phyloP scores from a whole-genome alignment of 306 rosid species.

The Cicer bijugum region DNA sequence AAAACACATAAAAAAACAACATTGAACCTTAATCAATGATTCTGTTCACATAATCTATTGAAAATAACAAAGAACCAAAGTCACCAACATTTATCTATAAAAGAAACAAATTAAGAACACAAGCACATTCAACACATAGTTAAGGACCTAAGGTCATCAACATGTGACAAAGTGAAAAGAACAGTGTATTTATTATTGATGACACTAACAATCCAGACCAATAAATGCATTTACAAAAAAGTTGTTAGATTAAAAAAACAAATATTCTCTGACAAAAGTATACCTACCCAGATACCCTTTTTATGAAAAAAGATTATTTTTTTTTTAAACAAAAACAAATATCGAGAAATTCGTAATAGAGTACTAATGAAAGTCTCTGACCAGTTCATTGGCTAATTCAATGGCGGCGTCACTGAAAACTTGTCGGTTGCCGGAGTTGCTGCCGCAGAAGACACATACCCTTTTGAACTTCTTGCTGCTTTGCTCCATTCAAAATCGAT shows the following conservation, averaged over 20 bases:
- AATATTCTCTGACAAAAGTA: constrained; percentile 31
- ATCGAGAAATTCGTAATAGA: too few relatives aligned
- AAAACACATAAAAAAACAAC: constrained; percentile 12
- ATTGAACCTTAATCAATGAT: constrained; percentile 16
- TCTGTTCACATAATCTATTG: neutral
- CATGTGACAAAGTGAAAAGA: constrained; percentile 6
- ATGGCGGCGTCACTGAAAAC: constrained; percentile 83
- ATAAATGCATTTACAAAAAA: constrained; percentile 35
- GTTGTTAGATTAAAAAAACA: constrained; percentile 20
- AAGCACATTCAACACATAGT: neutral
- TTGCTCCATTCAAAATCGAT: constrained; percentile 68
- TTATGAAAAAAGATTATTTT: constrained; percentile 37
- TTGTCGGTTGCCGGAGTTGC: constrained; percentile 76
- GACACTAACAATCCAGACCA: constrained; percentile 21
- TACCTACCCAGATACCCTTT: constrained; percentile 33
- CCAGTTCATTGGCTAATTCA: constrained; percentile 81
- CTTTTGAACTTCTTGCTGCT: constrained; percentile 72
- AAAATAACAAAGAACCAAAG: neutral
- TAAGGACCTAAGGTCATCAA: neutral
- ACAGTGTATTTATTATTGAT: neutral
- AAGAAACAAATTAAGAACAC: constrained; percentile 11
- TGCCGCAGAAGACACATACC: constrained; percentile 90
- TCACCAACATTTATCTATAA: neutral
- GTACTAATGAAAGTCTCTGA: constrained; percentile 11
- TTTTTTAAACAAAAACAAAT: too few relatives aligned